Percentiles rank a stretch among this genome's conserved stretches.
Conservation (phyloP, 495 filamentous ascomycete species). For the Coniosporium apollinis region DNA sequence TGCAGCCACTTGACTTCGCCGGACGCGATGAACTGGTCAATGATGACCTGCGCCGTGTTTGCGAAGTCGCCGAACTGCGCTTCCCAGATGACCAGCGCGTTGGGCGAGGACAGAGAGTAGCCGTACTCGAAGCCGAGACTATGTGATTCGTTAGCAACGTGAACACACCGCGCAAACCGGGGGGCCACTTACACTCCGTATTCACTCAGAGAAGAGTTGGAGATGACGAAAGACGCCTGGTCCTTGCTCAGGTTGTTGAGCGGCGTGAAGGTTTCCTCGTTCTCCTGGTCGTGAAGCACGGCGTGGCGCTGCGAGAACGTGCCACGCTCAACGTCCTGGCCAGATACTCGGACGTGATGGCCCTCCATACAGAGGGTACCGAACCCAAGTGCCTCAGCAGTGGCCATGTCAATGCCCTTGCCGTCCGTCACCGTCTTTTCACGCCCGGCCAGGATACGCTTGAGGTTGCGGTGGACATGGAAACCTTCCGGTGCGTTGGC, state of each 20-base stretch:
- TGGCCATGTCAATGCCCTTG: constrained; percentile 92
- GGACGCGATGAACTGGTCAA: constrained; percentile 96
- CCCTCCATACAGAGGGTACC: constrained; percentile 81
- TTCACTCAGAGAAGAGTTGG: constrained; percentile 92
- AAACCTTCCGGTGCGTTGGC: constrained; percentile 67
- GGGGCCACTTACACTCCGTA: constrained; percentile 52
- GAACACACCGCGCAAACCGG: neutral
- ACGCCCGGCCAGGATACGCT: constrained; percentile 81
- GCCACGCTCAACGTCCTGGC: constrained; percentile 97
- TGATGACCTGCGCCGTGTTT: constrained; percentile 97
- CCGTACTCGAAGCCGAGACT: constrained; percentile 95
- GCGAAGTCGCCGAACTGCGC: constrained; percentile 99
- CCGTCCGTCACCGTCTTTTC: constrained; percentile 89
- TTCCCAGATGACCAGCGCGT: constrained; percentile 97
- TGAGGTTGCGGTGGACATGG: constrained; percentile 79
- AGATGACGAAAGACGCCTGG: constrained; percentile 89
- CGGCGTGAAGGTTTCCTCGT: constrained; percentile 79
- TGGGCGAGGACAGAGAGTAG: constrained; percentile 91
- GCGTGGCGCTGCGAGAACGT: constrained; percentile 98
- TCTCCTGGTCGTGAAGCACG: constrained; percentile 94
- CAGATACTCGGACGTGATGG: constrained; percentile 90
- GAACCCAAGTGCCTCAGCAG: constrained; percentile 91
- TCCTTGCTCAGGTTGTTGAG: constrained; percentile 74
- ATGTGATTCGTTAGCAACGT: constrained; percentile 3
- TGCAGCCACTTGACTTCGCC: constrained; percentile 98